These are phyloP conservation scores for Jimgerdemannia flammicorona DNA, from an alignment of 192 early-diverging fungal genomes.

Conservation along the genomic window DNA sequence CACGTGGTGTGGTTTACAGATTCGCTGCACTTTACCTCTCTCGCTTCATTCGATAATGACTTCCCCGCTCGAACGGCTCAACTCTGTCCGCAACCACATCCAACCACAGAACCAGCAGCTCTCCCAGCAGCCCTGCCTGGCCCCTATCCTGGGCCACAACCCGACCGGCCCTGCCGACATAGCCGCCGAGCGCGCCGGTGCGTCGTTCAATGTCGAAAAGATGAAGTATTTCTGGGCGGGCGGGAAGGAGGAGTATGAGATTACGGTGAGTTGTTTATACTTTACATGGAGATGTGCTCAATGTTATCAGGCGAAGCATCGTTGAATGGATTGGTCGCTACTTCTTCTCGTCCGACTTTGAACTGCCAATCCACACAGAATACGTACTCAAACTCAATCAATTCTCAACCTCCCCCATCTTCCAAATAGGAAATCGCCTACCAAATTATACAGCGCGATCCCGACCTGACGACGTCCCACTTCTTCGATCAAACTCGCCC, in stretches of 20 bases:
- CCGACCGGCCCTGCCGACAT: constrained; percentile 48
- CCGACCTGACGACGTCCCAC: constrained; percentile 42
- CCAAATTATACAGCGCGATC: constrained; percentile 46
- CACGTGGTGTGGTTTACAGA: not conserved
- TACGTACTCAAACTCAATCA: not conserved
- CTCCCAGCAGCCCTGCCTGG: constrained; percentile 29
- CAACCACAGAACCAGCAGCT: not conserved
- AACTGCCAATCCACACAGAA: not conserved
- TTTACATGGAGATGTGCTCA: not conserved
- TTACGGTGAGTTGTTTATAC: constrained; percentile 26
- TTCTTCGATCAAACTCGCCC: constrained; percentile 41
- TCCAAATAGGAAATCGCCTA: constrained; percentile 28
- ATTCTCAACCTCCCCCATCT: not conserved
- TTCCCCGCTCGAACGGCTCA: constrained; percentile 31
- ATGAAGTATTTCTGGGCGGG: constrained; percentile 44
- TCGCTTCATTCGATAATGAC: constrained; percentile 1
- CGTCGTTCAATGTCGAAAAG: constrained; percentile 46
- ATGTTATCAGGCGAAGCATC: not conserved
- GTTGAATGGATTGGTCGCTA: not conserved
- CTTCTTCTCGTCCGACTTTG: not conserved
- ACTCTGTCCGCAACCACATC: constrained; percentile 31
- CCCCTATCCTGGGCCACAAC: constrained; percentile 30
- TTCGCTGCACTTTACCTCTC: too few relatives aligned
- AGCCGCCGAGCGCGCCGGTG: constrained; percentile 46
- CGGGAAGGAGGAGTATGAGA: constrained; percentile 40